Evolutionary conservation across 1,284 basidiomycete genomes (phyloP).

Genomic region (Termitomyces sp.): DNA sequence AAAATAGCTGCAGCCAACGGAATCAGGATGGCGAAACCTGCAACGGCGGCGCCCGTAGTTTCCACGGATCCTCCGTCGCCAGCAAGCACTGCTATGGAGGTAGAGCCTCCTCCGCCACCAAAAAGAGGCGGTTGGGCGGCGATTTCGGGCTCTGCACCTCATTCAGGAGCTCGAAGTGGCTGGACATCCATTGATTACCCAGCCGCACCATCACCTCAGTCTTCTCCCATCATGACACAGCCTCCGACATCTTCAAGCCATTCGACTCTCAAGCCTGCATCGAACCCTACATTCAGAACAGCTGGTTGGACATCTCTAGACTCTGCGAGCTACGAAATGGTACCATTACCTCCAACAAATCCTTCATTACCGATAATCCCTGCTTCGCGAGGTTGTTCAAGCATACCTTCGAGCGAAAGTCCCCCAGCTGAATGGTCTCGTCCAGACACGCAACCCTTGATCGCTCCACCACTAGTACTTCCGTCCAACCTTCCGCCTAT

Average conservation of each 20-base stretch:
- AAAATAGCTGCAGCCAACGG: constrained; percentile 77
- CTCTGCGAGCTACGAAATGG: constrained; percentile 26
- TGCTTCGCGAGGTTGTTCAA: constrained; percentile 3
- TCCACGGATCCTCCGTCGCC: constrained; percentile 21
- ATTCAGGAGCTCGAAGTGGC: constrained; percentile 27
- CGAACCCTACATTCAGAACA: constrained; percentile 43
- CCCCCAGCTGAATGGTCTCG: background rate
- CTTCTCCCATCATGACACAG: constrained; percentile 16
- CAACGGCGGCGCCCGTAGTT: constrained; percentile 8
- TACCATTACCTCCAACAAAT: constrained; percentile 18
- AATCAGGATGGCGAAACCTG: constrained; percentile 59
- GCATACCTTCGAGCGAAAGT: background rate
- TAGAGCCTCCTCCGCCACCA: constrained; percentile 25
- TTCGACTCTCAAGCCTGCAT: constrained; percentile 3
- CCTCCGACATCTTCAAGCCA: constrained; percentile 19
- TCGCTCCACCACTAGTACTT: background rate
- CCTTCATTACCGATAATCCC: constrained; percentile 17
- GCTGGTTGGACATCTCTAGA: constrained; percentile 63
- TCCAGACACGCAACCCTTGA: background rate
- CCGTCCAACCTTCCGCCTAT: background rate
- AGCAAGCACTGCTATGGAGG: constrained; percentile 21
- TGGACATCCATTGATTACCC: constrained; percentile 48
- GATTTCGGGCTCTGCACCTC: constrained; percentile 22
- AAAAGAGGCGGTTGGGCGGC: constrained; percentile 48
- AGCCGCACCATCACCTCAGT: constrained; percentile 11